Percentiles rank a stretch among this genome's conserved stretches.
Conservation (phyloP, 495 filamentous ascomycete species). For the Coniosporium apollinis region DNA sequence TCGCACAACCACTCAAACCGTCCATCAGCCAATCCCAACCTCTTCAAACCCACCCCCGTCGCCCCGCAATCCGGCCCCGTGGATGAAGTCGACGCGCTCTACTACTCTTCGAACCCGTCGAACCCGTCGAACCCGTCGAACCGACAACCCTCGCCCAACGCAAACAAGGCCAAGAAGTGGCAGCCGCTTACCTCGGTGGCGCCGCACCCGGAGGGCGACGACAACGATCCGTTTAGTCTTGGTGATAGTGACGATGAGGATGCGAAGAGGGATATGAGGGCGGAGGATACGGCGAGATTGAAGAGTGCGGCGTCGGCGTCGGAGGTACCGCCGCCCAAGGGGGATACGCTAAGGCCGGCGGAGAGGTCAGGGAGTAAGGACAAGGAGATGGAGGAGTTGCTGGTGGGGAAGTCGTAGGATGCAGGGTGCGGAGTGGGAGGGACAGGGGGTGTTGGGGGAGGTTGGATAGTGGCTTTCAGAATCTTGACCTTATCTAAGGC, state of each 20-base stretch:
- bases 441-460: no score
- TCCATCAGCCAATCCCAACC: conserved; percentile 57
- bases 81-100: conserved; percentile 68
- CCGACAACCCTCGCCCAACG: conserved; percentile 22
- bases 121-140: conserved; percentile 19
- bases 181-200: conserved; percentile 81
- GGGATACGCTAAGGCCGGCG: conserved; percentile 20
- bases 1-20: conserved; percentile 26
- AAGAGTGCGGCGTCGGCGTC: conserved; percentile 41
- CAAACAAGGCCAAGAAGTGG: conserved; percentile 78
- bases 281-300: conserved; percentile 50
- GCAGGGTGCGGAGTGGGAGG: conserved; percentile 3
- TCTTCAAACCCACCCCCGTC: conserved; percentile 55
- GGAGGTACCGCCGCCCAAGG: conserved; percentile 18
- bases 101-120: conserved; percentile 37
- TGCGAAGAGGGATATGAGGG: conserved; percentile 42
- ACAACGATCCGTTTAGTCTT: conserved; percentile 91
- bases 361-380: conserved; percentile 26
- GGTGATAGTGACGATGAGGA: conserved; percentile 93
- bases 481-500: no score
- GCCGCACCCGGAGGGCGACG: conserved; percentile 61
- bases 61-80: conserved; percentile 36
- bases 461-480: no score
- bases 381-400: conserved; percentile 27
- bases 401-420: conserved; percentile 20